These are phyloP conservation scores for Termitomyces heimii DNA, from an alignment of 768 basidiomycete genomes.

Conservation along the genomic window DNA sequence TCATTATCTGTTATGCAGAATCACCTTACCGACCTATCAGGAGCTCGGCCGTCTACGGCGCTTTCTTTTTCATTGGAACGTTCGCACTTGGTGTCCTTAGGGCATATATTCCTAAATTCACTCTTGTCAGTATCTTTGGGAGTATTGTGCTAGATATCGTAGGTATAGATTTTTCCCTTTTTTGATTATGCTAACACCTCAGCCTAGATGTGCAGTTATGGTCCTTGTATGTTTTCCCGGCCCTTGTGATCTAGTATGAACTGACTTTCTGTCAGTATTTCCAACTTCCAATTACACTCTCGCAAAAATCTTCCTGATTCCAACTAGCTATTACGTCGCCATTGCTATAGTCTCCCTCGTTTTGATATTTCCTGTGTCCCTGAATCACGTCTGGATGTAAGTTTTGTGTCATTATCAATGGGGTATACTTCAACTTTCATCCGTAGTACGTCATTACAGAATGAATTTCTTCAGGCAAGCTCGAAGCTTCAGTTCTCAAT, in stretches of 20 bases:
- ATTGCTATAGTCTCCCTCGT: conserved; percentile 31
- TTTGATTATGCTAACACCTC: neutral
- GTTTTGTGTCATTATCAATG: neutral
- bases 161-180: neutral
- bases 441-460: conserved; percentile 21
- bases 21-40: conserved; percentile 12
- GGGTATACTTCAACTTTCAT: neutral
- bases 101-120: conserved; percentile 34
- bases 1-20: conserved; percentile 19
- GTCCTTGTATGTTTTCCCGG: conserved; percentile 22
- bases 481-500: neutral
- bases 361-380: conserved; percentile 37
- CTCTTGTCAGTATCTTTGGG: conserved; percentile 35
- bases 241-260: neutral
- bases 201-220: conserved; percentile 29
- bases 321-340: conserved; percentile 32
- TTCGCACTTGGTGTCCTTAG: conserved; percentile 31
- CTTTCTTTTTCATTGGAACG: conserved; percentile 36
- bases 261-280: conserved; percentile 22
- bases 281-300: conserved; percentile 34
- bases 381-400: conserved; percentile 37
- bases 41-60: conserved; percentile 38
- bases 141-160: conserved; percentile 39
- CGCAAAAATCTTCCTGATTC: conserved; percentile 33
- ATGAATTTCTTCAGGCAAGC: conserved; percentile 25